These are phyloP conservation scores for Monosporascus sp. DNA, from an alignment of 2,329 filamentous ascomycete genomes.

Conservation along the genomic window DNA sequence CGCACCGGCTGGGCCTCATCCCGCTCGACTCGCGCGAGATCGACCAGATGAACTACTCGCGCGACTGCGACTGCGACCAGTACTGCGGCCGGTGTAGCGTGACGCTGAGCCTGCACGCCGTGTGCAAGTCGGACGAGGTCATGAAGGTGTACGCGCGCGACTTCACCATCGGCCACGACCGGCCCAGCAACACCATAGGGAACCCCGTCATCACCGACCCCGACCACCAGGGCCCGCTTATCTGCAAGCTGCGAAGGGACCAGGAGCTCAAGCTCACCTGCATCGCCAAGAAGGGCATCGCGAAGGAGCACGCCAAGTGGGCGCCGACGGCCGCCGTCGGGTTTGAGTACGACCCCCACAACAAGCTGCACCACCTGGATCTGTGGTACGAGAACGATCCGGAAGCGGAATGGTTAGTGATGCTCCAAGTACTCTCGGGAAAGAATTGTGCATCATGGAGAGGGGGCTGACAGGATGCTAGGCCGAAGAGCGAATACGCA, in stretches of 20 bases:
- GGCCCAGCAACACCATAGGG: constrained; percentile 71
- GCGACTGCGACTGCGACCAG: constrained; percentile 95
- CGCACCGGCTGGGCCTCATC: constrained; percentile 85
- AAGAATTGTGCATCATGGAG: background rate
- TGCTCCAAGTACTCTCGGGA: background rate
- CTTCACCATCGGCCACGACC: constrained; percentile 65
- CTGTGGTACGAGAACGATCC: constrained; percentile 92
- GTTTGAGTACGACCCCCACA: constrained; percentile 97
- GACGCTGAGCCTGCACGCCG: constrained; percentile 75
- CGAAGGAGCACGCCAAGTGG: constrained; percentile 99
- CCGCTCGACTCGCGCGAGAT: constrained; percentile 82
- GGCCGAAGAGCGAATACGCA: constrained; percentile 77
- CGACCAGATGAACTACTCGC: constrained; percentile 77
- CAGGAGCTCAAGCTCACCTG: constrained; percentile 89
- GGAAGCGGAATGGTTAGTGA: constrained; percentile 73
- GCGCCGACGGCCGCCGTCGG: constrained; percentile 86
- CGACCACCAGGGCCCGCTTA: constrained; percentile 75
- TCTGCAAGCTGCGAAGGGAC: constrained; percentile 83
- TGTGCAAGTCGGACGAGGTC: constrained; percentile 78
- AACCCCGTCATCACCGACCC: constrained; percentile 79
- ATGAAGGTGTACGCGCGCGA: constrained; percentile 95
- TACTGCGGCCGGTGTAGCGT: constrained; percentile 92
- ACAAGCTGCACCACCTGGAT: constrained; percentile 87
- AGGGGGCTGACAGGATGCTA: constrained; percentile 33
- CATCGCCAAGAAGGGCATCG: constrained; percentile 96